Conservation (phyloP, 495 filamentous ascomycete species). For the Aspergillus bertholletiae region DNA sequence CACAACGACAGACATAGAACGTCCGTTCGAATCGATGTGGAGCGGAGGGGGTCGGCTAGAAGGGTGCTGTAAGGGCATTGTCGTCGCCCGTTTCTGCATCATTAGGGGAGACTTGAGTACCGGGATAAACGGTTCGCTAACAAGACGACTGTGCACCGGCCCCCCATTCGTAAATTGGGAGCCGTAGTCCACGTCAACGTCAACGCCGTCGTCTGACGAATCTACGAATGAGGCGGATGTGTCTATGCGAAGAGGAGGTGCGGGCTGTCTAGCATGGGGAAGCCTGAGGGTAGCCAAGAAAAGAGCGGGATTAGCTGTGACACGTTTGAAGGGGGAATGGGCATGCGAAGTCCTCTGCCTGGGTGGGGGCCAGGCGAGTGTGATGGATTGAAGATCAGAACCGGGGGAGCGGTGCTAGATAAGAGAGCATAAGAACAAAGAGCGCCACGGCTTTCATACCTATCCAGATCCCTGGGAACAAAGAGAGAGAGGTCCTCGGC, state of each 20-base stretch:
- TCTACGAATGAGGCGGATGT: slow-evolving; percentile 28
- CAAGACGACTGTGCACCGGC: slow-evolving; percentile 41
- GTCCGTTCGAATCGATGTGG: slow-evolving; percentile 32
- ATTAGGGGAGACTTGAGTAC: slow-evolving; percentile 37
- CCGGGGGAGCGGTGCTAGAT: slow-evolving; percentile 9
- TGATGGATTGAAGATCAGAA: slow-evolving; percentile 11
- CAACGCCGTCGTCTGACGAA: slow-evolving; percentile 23
- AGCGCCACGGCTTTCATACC: slow-evolving; percentile 31
- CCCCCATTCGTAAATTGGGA: slow-evolving; percentile 43
- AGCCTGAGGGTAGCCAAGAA: slow-evolving; percentile 30
- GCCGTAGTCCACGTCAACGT: slow-evolving; percentile 29
- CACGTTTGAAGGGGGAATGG: slow-evolving; percentile 5
- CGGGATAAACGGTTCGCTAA: slow-evolving; percentile 47
- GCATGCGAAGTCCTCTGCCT: slow-evolving; percentile 5
- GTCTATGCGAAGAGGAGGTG: slow-evolving; percentile 36
- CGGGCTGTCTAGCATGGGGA: slow-evolving; percentile 31
- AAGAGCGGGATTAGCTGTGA: slow-evolving; percentile 30
- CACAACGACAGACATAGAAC: slow-evolving; percentile 27
- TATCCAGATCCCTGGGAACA: slow-evolving; percentile 36
- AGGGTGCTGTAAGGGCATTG: slow-evolving; percentile 43
- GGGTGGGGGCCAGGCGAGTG: slow-evolving; percentile 5
- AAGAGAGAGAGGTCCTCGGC: slow-evolving; percentile 30
- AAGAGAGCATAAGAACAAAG: slow-evolving; percentile 12
- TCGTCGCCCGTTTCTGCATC: slow-evolving; percentile 34
- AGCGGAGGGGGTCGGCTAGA: slow-evolving; percentile 36